A percentile compares a stretch with the other conserved stretches of the same genome.
Evolutionary conservation across 805 yeast species (phyloP).

Genomic region (Ogataea trehalophila): DNA sequence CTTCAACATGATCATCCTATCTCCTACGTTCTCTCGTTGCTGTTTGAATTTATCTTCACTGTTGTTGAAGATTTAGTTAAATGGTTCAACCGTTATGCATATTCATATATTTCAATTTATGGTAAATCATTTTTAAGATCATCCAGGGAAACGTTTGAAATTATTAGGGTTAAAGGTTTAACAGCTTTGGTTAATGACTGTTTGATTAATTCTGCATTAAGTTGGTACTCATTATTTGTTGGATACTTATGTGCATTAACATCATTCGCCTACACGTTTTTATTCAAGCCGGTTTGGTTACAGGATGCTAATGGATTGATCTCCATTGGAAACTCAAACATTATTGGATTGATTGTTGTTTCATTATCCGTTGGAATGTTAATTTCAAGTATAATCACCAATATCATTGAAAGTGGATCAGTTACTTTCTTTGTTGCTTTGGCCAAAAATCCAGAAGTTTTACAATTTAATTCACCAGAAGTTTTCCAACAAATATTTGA

Average conservation of each 20-base stretch:
- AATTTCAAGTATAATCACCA: constrained; percentile 61
- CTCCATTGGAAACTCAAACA: constrained; percentile 48
- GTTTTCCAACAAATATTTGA: constrained; percentile 41
- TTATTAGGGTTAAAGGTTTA: constrained; percentile 72
- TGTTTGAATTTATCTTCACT: constrained; percentile 25
- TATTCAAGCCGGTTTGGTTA: constrained; percentile 59
- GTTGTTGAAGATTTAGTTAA: constrained; percentile 38
- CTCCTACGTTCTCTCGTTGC: constrained; percentile 2
- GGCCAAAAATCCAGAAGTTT: constrained; percentile 79
- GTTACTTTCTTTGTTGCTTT: constrained; percentile 78
- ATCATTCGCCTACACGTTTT: constrained; percentile 59
- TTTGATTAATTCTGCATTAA: constrained; percentile 68
- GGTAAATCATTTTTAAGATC: constrained; percentile 71
- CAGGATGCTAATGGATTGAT: constrained; percentile 30
- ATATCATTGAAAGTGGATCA: constrained; percentile 71
- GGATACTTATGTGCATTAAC: constrained; percentile 43
- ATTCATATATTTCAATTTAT: constrained; percentile 81
- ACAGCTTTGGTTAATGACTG: constrained; percentile 83
- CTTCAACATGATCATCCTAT: constrained; percentile 6
- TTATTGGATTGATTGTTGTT: constrained; percentile 11
- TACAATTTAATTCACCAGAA: constrained; percentile 66
- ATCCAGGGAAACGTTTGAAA: constrained; percentile 71
- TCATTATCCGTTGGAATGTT: constrained; percentile 64
- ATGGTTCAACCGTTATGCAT: constrained; percentile 86
- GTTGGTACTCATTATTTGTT: constrained; percentile 64